phyloP scores from a whole-genome alignment of 176 grass and related monocot species.

The Cenchrus fungigraminus region DNA sequence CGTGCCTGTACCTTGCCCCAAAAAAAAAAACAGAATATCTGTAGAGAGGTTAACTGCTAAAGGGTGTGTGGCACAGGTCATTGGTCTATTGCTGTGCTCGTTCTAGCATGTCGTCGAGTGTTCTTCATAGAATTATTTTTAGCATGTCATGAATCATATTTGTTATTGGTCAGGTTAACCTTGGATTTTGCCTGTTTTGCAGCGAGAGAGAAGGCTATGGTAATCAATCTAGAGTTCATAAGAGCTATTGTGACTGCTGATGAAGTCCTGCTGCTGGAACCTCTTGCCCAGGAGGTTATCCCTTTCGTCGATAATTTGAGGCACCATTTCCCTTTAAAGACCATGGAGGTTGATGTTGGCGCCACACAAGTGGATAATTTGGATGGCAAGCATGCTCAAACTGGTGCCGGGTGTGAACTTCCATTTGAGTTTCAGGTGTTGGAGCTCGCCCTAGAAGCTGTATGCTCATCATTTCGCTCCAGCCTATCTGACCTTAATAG shows the following conservation, averaged over 20 bases:
- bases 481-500: slow-evolving; percentile 62
- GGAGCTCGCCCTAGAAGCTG: slow-evolving; percentile 75
- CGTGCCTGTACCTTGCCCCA: background rate
- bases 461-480: slow-evolving; percentile 57
- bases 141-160: background rate
- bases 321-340: slow-evolving; percentile 58
- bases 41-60: background rate
- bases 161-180: background rate
- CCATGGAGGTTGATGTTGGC: slow-evolving; percentile 29
- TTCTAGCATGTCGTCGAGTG: background rate
- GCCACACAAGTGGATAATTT: slow-evolving; percentile 21
- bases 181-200: slow-evolving; percentile 15
- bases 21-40: background rate
- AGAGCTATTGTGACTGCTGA: slow-evolving; percentile 74
- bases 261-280: slow-evolving; percentile 73
- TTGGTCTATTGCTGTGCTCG: background rate
- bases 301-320: slow-evolving; percentile 75
- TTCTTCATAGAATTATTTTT: no score
- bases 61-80: background rate
- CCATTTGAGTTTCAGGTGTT: slow-evolving; percentile 85
- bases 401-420: slow-evolving; percentile 45
- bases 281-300: slow-evolving; percentile 80
- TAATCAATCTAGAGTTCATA: slow-evolving; percentile 77
- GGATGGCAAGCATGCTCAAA: slow-evolving; percentile 15
- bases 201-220: slow-evolving; percentile 78